Evolutionary conservation across 495 filamentous ascomycete genomes (phyloP), one percentile per base, ranked within the genome.

Genomic region (Penicillium waksmanii): DNA sequence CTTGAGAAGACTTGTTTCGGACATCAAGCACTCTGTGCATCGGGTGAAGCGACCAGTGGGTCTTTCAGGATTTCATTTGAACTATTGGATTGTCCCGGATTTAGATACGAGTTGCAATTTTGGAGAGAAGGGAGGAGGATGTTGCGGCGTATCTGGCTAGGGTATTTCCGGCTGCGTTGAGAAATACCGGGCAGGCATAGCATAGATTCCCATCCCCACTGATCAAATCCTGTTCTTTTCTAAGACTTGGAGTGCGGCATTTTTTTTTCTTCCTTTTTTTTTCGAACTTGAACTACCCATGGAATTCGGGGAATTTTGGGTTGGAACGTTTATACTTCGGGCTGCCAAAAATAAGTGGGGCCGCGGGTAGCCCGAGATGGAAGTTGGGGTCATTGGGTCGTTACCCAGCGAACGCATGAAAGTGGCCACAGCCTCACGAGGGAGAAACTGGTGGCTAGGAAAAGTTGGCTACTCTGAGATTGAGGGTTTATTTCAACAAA

Each of bases 311-410:
- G 2, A 25, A 25, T n/a, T n/a, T 31, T 31, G 27, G 27, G 27
- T 31, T 31, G 27, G 8, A 31, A 31, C 1, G 0, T 38, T 3
- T 44, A 44, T 44, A 44, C 42, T 44, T 44, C n/a, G 42, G 42
- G 42, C 42, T 44, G 42, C 42, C 42, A 44, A 44, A 44, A 44
- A 17, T 19, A 44, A 44, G 42, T 44, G 42, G 42, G 42, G 42
- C 42, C 42, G 42, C 42, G 15, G 42, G n/a, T 44, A n/a, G 15
- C 23, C 23, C 23, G 23, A 2, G 23, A 23, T 23, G 23, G 23
- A 23, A 13, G 12, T 40, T 5, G 3, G 3, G 11, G 12, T 40
- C 9, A 9, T 31, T 31, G 27, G 6, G 27, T 5, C 27, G 27
- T 31, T 9, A 31, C 7, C 27, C 27, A 31, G 27, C 3, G 27